These are phyloP conservation scores for Rheum nobile DNA, from an alignment of 148 eudicot genomes.

Conservation along the genomic window DNA sequence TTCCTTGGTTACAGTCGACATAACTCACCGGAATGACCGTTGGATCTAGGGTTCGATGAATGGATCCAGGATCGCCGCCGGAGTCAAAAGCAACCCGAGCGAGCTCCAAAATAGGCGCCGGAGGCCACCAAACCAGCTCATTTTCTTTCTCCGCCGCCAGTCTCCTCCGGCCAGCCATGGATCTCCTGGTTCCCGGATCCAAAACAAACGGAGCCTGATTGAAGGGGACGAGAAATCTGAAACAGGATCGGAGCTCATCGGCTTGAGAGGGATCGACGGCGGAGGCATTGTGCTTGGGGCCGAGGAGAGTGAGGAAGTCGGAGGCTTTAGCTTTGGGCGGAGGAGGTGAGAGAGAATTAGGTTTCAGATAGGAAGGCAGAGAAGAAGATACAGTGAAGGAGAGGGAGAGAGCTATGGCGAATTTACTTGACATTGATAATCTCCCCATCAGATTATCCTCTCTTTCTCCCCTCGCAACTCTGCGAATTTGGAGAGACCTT, in stretches of 20 bases:
- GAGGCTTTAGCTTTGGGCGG: conserved; percentile 50
- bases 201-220: neutral
- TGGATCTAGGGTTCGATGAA: conserved; percentile 57
- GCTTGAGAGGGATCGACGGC: conserved; percentile 32
- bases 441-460: conserved; percentile 11
- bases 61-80: conserved; percentile 55
- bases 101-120: conserved; percentile 56
- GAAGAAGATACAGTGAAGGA: conserved; percentile 24
- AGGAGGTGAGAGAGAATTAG: conserved; percentile 6
- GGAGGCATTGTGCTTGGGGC: conserved; percentile 39
- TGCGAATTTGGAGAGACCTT: neutral
- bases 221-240: conserved; percentile 73
- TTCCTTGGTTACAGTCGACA: neutral
- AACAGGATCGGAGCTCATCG: conserved; percentile 46
- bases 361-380: conserved; percentile 6
- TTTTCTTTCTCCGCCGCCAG: conserved; percentile 13
- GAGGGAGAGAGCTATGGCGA: conserved; percentile 49
- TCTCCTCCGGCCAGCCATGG: neutral
- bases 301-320: conserved; percentile 68
- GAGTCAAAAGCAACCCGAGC: conserved; percentile 77
- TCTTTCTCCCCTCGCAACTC: neutral
- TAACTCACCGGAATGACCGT: conserved; percentile 41
- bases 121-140: conserved; percentile 66
- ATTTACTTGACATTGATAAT: conserved; percentile 20
- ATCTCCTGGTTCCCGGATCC: conserved; percentile 9